A percentile compares a stretch with the other conserved stretches of the same genome.
Conservation (phyloP, 1,284 basidiomycete species). For the Ustanciosporium gigantosporum region DNA sequence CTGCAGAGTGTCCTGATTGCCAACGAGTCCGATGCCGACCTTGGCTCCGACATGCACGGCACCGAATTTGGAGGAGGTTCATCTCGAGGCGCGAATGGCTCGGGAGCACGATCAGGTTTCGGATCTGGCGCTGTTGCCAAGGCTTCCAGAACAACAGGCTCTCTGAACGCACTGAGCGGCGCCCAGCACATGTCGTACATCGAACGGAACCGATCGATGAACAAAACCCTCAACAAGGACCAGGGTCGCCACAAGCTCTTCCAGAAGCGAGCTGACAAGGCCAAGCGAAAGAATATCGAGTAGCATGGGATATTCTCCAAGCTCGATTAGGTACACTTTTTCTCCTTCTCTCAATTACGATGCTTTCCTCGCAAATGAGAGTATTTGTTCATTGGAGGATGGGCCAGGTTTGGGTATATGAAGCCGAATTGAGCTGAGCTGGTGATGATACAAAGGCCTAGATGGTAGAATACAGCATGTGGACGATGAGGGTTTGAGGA, state of each 20-base stretch:
- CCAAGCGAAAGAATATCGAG: constrained; percentile 32
- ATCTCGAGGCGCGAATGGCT: constrained; percentile 1
- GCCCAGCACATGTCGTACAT: constrained; percentile 62
- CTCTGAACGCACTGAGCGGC: constrained; percentile 59
- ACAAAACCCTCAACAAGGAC: constrained; percentile 56
- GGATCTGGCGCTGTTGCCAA: constrained; percentile 16
- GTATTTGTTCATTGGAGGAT: too few species aligned
- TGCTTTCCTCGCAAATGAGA: too few species aligned
- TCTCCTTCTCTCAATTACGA: too few species aligned
- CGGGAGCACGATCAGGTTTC: constrained; percentile 5
- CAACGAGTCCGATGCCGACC: constrained; percentile 86
- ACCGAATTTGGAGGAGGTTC: constrained; percentile 31
- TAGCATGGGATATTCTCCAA: too few species aligned
- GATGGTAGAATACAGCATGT: neutral
- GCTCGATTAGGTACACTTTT: too few species aligned
- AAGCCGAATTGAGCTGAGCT: too few species aligned
- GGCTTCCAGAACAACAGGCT: constrained; percentile 56
- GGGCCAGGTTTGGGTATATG: too few species aligned
- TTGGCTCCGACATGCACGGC: constrained; percentile 77
- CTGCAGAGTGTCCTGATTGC: constrained; percentile 85
- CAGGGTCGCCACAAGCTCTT: constrained; percentile 49
- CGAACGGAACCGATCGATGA: constrained; percentile 58
- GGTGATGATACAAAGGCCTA: too few species aligned
- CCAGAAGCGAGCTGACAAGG: constrained; percentile 48
- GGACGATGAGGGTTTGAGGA: too few species aligned